phyloP scores from a whole-genome alignment of 2,329 filamentous ascomycete genomes.

The Epichloe typhina region DNA sequence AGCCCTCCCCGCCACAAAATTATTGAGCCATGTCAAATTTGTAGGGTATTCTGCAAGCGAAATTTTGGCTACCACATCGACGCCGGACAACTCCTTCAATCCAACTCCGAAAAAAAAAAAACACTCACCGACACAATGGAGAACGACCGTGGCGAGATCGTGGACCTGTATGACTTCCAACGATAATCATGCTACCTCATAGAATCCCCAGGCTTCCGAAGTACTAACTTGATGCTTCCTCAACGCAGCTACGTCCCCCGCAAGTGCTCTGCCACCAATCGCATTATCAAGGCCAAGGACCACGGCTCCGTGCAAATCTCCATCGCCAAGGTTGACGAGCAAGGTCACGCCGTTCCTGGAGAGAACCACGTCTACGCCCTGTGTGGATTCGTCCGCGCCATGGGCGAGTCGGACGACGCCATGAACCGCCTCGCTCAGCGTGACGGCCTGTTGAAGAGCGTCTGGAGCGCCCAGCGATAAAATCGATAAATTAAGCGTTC shows the following conservation, averaged over 20 bases:
- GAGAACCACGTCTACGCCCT: slow-evolving; percentile 97
- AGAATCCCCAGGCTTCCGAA: slow-evolving; percentile 4
- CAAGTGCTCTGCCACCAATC: slow-evolving; percentile 98
- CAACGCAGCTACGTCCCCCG: slow-evolving; percentile 76
- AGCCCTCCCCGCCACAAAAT: slow-evolving; percentile 26
- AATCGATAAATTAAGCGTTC: slow-evolving; percentile 16
- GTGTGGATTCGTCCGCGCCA: slow-evolving; percentile 92
- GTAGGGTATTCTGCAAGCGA: slow-evolving; percentile 15
- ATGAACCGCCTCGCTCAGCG: slow-evolving; percentile 92
- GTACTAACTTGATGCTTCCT: slow-evolving; percentile 14
- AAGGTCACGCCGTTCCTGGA: slow-evolving; percentile 81
- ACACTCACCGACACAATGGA: slow-evolving; percentile 63
- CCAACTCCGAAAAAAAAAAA: slow-evolving; percentile 13
- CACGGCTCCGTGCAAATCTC: slow-evolving; percentile 97
- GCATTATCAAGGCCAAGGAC: slow-evolving; percentile 99
- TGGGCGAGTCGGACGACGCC: slow-evolving; percentile 95
- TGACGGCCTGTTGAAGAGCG: slow-evolving; percentile 92
- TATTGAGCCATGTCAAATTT: slow-evolving; percentile 21
- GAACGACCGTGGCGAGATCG: slow-evolving; percentile 99
- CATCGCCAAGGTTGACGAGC: slow-evolving; percentile 97
- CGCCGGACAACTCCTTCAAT: slow-evolving; percentile 14
- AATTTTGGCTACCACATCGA: slow-evolving; percentile 17
- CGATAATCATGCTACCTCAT: background rate
- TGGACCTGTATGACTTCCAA: slow-evolving; percentile 71
- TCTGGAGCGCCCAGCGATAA: slow-evolving; percentile 74